Evolutionary conservation across 192 early-diverging fungal genomes (phyloP).

Genomic region (Entomortierella parvispora): DNA sequence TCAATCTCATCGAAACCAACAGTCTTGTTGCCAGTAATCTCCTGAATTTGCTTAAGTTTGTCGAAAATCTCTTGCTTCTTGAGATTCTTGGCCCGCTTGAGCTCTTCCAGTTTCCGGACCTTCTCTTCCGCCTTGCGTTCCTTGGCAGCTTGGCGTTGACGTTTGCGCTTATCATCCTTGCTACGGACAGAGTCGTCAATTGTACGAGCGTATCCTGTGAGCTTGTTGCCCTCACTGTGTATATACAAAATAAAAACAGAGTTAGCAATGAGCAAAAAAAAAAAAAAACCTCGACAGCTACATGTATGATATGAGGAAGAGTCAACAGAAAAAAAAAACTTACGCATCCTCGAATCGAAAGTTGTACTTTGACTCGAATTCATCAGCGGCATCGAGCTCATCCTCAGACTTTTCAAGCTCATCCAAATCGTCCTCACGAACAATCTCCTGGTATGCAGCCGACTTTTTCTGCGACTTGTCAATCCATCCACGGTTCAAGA

Average conservation of each 20-base stretch:
- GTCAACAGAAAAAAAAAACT: slow-evolving; percentile 14
- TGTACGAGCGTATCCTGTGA: slow-evolving; percentile 84
- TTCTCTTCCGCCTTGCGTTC: slow-evolving; percentile 82
- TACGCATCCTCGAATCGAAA: slow-evolving; percentile 93
- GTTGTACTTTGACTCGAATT: slow-evolving; percentile 93
- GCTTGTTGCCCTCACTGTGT: slow-evolving; percentile 64
- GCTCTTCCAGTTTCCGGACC: slow-evolving; percentile 78
- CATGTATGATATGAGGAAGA: slow-evolving; percentile 4
- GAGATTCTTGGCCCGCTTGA: slow-evolving; percentile 91
- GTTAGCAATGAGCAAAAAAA: background rate
- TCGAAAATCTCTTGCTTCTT: slow-evolving; percentile 90
- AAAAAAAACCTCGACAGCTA: slow-evolving; percentile 3
- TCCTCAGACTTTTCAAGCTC: slow-evolving; percentile 76
- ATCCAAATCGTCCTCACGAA: slow-evolving; percentile 69
- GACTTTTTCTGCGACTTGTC: slow-evolving; percentile 74
- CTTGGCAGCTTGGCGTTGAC: slow-evolving; percentile 74
- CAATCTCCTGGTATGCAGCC: slow-evolving; percentile 78
- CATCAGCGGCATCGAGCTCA: slow-evolving; percentile 80
- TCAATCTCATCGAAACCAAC: slow-evolving; percentile 83
- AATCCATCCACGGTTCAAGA: slow-evolving; percentile 95
- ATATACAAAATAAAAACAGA: background rate
- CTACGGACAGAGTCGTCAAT: slow-evolving; percentile 86
- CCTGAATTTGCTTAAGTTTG: slow-evolving; percentile 85
- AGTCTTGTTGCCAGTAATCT: slow-evolving; percentile 79
- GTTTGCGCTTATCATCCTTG: slow-evolving; percentile 82